Conservation (phyloP, 2,329 filamentous ascomycete genomes). For the Fusarium caatingaense region DNA sequence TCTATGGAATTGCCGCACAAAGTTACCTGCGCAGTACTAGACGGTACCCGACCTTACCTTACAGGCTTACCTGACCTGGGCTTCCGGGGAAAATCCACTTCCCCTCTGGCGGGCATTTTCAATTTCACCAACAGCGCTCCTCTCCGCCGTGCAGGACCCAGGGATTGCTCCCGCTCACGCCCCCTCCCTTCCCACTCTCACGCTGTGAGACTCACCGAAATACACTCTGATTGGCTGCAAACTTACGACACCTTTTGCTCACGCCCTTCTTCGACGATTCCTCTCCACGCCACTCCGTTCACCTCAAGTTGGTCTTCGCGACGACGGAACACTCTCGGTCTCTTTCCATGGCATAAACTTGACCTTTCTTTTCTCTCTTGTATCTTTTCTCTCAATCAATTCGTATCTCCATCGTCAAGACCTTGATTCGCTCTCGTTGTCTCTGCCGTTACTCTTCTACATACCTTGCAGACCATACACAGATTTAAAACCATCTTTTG, state of each 20-base stretch:
- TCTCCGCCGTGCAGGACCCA: conserved; percentile 31
- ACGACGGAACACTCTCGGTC: conserved; percentile 41
- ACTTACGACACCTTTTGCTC: conserved; percentile 1
- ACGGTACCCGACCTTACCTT: not conserved
- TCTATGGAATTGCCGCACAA: conserved; percentile 14
- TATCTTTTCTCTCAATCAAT: conserved; percentile 24
- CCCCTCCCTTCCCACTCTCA: conserved; percentile 24
- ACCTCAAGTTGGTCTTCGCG: conserved; percentile 34
- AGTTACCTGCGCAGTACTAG: conserved; percentile 14
- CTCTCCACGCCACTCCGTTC: conserved; percentile 34
- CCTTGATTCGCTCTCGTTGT: conserved; percentile 8
- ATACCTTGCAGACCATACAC: conserved; percentile 18
- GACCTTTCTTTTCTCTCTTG: conserved; percentile 23
- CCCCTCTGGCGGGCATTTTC: conserved; percentile 33
- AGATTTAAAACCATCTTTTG: not conserved
- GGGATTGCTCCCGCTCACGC: conserved; percentile 28
- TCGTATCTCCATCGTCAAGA: conserved; percentile 8
- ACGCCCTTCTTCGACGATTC: conserved; percentile 28
- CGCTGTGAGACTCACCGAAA: conserved; percentile 8
- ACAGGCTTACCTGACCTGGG: not conserved
- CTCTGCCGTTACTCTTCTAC: conserved; percentile 22
- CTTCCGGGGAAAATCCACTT: conserved; percentile 39
- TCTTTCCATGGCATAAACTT: conserved; percentile 40
- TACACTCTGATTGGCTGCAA: conserved; percentile 5
- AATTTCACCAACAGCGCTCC: conserved; percentile 27